Evolutionary conservation across 2,329 filamentous ascomycete genomes (phyloP).

Genomic region (Penicillium sp.): DNA sequence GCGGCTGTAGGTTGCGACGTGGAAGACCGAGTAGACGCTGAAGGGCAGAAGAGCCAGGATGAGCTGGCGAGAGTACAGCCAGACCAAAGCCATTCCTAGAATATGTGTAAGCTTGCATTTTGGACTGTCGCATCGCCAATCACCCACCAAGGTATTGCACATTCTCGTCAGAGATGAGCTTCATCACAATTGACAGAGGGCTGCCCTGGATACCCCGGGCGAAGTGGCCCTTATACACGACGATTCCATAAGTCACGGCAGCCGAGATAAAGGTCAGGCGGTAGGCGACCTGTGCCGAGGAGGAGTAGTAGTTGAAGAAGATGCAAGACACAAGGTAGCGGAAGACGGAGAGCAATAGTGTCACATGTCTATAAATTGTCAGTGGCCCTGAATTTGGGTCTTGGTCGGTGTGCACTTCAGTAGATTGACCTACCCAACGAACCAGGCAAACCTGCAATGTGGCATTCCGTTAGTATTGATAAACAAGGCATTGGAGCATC

Average conservation of each 20-base stretch:
- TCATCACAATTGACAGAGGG: slow-evolving; percentile 60
- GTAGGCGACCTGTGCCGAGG: slow-evolving; percentile 79
- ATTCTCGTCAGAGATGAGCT: slow-evolving; percentile 83
- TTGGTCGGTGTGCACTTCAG: slow-evolving; percentile 1
- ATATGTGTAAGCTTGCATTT: slow-evolving; percentile 5
- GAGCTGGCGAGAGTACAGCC: slow-evolving; percentile 89
- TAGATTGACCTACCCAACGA: slow-evolving; percentile 64
- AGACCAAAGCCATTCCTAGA: slow-evolving; percentile 85
- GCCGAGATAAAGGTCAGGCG: slow-evolving; percentile 87
- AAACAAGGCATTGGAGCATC: slow-evolving; percentile 9
- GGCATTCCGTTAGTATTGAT: slow-evolving; percentile 32
- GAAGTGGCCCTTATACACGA: slow-evolving; percentile 96
- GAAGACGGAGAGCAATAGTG: slow-evolving; percentile 75
- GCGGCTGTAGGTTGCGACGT: slow-evolving; percentile 94
- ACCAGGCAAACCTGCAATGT: slow-evolving; percentile 62
- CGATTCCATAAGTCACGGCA: slow-evolving; percentile 91
- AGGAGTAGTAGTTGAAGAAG: slow-evolving; percentile 79
- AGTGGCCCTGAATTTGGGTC: slow-evolving; percentile 16
- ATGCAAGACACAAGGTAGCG: slow-evolving; percentile 85
- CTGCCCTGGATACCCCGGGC: slow-evolving; percentile 71
- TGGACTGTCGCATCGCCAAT: neutral
- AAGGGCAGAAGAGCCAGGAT: slow-evolving; percentile 89
- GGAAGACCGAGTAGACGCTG: slow-evolving; percentile 96
- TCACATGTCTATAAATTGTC: slow-evolving; percentile 66
- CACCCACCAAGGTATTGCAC: slow-evolving; percentile 90